Percentiles rank a stretch among this genome's conserved stretches.
Evolutionary conservation across 2,329 filamentous ascomycete species (phyloP).

Genomic region (Sordariomycetes sp.): DNA sequence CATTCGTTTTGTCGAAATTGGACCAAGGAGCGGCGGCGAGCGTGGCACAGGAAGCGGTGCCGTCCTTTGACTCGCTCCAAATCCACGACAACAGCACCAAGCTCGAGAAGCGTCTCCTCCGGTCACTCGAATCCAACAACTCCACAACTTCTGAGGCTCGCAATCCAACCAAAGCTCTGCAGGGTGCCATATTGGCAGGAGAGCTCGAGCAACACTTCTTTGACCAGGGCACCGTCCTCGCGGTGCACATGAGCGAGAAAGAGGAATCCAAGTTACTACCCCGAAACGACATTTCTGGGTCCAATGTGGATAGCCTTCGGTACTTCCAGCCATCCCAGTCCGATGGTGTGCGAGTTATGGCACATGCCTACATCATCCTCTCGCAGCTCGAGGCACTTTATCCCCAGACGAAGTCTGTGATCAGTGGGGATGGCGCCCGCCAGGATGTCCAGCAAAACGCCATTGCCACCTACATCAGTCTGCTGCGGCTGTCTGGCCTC

Average conservation of each 20-base stretch:
- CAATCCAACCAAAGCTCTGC: constrained; percentile 62
- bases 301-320: constrained; percentile 27
- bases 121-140: constrained; percentile 44
- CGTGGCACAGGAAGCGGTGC: constrained; percentile 44
- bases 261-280: constrained; percentile 15
- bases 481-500: constrained; percentile 61
- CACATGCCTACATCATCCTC: constrained; percentile 55
- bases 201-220: constrained; percentile 46
- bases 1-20: constrained; percentile 49
- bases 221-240: constrained; percentile 45
- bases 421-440: not conserved
- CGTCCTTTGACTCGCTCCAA: constrained; percentile 53
- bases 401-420: not conserved
- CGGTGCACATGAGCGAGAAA: constrained; percentile 22
- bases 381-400: constrained; percentile 54
- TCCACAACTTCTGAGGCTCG: constrained; percentile 47
- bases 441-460: constrained; percentile 58
- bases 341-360: constrained; percentile 56
- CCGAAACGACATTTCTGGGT: constrained; percentile 16
- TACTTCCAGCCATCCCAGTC: constrained; percentile 47
- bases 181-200: constrained; percentile 62
- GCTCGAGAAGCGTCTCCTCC: constrained; percentile 48
- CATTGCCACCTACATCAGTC: constrained; percentile 71
- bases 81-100: constrained; percentile 45
- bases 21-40: constrained; percentile 40